Conservation (phyloP, 495 filamentous ascomycete genomes). For the Podospora conica region DNA sequence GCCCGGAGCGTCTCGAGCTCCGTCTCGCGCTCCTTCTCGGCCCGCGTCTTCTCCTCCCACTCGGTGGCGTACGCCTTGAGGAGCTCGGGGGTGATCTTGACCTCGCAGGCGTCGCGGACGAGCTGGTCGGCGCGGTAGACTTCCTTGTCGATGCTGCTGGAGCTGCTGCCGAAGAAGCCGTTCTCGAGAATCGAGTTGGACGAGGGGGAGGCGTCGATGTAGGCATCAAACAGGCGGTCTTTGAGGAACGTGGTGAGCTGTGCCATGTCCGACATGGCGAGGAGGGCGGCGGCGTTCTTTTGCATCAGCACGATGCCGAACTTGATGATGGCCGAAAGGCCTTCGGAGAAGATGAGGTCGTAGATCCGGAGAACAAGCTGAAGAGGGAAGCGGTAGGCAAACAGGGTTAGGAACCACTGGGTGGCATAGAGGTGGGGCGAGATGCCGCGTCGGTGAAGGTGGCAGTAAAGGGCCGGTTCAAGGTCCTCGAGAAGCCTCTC, state of each 20-base stretch:
- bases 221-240: conserved; percentile 90
- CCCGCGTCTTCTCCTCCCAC: conserved; percentile 81
- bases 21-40: conserved; percentile 71
- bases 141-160: conserved; percentile 78
- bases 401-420: conserved; percentile 99
- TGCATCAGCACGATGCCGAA: conserved; percentile 95
- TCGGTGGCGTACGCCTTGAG: conserved; percentile 75
- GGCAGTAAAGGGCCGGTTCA: conserved; percentile 91
- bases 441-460: conserved; percentile 81
- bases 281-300: conserved; percentile 73
- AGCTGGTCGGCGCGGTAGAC: conserved; percentile 90
- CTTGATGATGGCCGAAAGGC: conserved; percentile 83
- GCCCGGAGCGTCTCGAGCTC: conserved; percentile 72
- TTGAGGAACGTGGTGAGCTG: conserved; percentile 82
- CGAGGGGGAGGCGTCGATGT: conserved; percentile 88
- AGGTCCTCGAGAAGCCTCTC: conserved; percentile 91
- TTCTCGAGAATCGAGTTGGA: conserved; percentile 85
- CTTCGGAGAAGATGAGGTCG: conserved; percentile 93
- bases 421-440: conserved; percentile 92
- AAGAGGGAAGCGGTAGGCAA: conserved; percentile 94
- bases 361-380: conserved; percentile 95
- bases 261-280: conserved; percentile 85
- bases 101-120: conserved; percentile 87
- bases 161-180: conserved; percentile 93
- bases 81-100: conserved; percentile 73